Percentiles rank a stretch among this genome's conserved stretches.
phyloP scores from a whole-genome alignment of 2,329 filamentous ascomycete species.

The Westerdykella sp. region DNA sequence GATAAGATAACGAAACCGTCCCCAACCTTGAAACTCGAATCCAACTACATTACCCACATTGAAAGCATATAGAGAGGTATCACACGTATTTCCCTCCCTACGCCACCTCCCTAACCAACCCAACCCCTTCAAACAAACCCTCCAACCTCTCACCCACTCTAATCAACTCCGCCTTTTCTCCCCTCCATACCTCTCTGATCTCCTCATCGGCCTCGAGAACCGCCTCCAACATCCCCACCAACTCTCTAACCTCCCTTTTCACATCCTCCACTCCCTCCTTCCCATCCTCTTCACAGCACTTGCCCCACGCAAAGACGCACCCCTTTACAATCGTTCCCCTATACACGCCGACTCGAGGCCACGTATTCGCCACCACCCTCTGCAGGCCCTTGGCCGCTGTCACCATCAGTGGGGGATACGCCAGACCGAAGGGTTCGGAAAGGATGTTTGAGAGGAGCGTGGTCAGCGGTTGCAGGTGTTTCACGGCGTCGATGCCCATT shows the following conservation, averaged over 20 bases:
- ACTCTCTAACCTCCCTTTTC: constrained; percentile 14
- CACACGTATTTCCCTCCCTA: too few relatives aligned
- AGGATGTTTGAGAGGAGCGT: constrained; percentile 61
- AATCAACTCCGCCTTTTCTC: constrained; percentile 18
- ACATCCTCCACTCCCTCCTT: constrained; percentile 12
- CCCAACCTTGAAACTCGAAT: too few relatives aligned
- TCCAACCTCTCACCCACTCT: constrained; percentile 22
- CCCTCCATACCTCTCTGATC: constrained; percentile 9
- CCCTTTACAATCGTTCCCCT: constrained; percentile 59
- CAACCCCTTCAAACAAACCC: constrained; percentile 15
- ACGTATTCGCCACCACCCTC: constrained; percentile 55
- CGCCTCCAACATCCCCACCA: constrained; percentile 22
- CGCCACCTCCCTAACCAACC: too few relatives aligned
- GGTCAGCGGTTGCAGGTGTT: constrained; percentile 64
- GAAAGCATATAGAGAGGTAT: too few relatives aligned
- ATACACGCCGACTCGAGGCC: constrained; percentile 62
- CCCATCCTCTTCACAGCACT: constrained; percentile 15
- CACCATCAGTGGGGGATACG: constrained; percentile 49
- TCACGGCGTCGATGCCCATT: constrained; percentile 58
- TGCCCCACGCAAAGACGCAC: constrained; percentile 39
- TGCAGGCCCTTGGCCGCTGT: constrained; percentile 51
- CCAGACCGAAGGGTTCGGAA: constrained; percentile 60
- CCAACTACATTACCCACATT: too few relatives aligned
- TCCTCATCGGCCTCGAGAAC: constrained; percentile 15
- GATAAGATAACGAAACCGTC: too few relatives aligned